Evolutionary conservation across 345 rosid species (phyloP).

Genomic region (Pistacia atlantica): DNA sequence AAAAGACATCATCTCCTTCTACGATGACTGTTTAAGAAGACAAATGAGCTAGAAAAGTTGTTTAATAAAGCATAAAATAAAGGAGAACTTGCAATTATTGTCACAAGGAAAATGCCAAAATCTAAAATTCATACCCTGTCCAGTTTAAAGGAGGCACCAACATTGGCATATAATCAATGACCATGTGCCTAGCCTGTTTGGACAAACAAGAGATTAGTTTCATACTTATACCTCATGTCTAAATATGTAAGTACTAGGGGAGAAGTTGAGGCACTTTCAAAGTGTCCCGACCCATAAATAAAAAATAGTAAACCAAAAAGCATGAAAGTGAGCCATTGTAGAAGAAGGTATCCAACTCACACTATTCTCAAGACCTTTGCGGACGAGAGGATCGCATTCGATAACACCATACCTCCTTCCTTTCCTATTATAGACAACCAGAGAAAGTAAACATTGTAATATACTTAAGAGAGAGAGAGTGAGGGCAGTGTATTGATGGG

Average conservation of each 20-base stretch:
- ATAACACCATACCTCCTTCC: conserved; percentile 91
- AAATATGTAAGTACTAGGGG: conserved; percentile 15
- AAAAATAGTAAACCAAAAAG: not conserved
- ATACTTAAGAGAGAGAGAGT: conserved; percentile 15
- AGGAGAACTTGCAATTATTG: not conserved
- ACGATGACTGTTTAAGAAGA: not conserved
- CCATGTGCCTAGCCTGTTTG: conserved; percentile 94
- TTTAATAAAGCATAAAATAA: conserved; percentile 8
- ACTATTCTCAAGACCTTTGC: conserved; percentile 84
- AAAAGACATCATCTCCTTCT: not conserved
- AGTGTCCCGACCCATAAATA: not conserved
- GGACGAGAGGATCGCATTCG: conserved; percentile 84
- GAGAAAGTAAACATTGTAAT: conserved; percentile 9
- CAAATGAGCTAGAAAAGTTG: conserved; percentile 11
- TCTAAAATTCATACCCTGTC: conserved; percentile 73
- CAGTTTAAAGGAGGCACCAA: conserved; percentile 87
- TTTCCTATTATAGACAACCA: conserved; percentile 53
- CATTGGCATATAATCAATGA: conserved; percentile 99
- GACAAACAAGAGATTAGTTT: conserved; percentile 25
- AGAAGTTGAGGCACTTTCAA: not conserved
- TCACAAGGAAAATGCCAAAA: conserved; percentile 8
- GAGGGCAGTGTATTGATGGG: not conserved
- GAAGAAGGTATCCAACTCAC: conserved; percentile 46
- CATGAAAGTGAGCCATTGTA: conserved; percentile 12
- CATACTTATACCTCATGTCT: conserved; percentile 17